These are phyloP conservation scores for Rhizoctonia solani DNA, from an alignment of 1,284 basidiomycete genomes.

Conservation along the genomic window DNA sequence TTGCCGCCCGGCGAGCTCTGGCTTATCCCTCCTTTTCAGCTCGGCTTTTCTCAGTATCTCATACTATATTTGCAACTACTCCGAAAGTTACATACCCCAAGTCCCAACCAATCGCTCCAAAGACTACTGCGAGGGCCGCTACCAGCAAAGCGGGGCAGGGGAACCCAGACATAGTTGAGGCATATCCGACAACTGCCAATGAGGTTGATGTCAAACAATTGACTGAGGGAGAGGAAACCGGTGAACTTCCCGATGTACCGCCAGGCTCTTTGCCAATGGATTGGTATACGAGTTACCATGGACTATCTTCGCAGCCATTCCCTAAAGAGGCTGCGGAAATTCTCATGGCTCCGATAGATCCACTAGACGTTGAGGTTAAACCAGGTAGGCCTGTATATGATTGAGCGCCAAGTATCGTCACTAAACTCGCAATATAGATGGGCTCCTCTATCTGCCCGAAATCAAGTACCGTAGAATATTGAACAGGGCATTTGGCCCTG, in stretches of 20 bases:
- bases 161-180: slow-evolving; percentile 12
- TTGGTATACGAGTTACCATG: slow-evolving; percentile 89
- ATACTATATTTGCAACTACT: background rate
- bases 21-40: background rate
- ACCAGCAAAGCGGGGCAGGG: slow-evolving; percentile 15
- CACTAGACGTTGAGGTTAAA: slow-evolving; percentile 88
- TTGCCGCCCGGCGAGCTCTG: slow-evolving; percentile 22
- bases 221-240: background rate
- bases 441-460: slow-evolving; percentile 93
- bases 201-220: slow-evolving; percentile 7
- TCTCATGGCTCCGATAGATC: slow-evolving; percentile 75
- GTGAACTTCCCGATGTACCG: slow-evolving; percentile 19
- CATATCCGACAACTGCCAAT: background rate
- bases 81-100: background rate
- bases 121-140: slow-evolving; percentile 21
- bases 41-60: background rate
- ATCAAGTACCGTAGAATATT: slow-evolving; percentile 97
- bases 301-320: slow-evolving; percentile 81
- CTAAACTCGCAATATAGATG: slow-evolving; percentile 60
- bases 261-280: slow-evolving; percentile 54
- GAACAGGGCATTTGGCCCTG: slow-evolving; percentile 94
- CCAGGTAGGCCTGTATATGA: slow-evolving; percentile 63
- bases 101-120: background rate
- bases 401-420: background rate
- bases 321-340: slow-evolving; percentile 72